phyloP scores from a whole-genome alignment of 352 stramenopile genomes.

The Globisporangium heterothallicum region DNA sequence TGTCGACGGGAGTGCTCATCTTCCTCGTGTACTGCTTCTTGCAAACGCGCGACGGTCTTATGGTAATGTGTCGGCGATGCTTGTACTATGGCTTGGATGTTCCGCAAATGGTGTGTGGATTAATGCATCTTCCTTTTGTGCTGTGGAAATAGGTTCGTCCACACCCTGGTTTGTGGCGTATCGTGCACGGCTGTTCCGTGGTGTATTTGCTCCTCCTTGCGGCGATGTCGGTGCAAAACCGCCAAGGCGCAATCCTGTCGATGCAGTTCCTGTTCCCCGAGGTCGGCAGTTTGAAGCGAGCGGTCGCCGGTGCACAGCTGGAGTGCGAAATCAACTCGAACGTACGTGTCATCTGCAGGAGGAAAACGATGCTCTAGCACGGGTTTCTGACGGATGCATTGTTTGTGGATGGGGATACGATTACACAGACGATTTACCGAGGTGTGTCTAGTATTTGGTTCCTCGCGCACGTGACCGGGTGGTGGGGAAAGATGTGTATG shows the following conservation, averaged over 20 bases:
- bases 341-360: too few species aligned
- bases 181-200: conserved; percentile 76
- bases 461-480: conserved; percentile 76
- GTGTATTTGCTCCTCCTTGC: conserved; percentile 74
- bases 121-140: background rate
- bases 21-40: conserved; percentile 86
- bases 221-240: conserved; percentile 66
- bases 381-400: too few species aligned
- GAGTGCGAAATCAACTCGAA: conserved; percentile 64
- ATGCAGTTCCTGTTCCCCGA: conserved; percentile 78
- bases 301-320: conserved; percentile 18
- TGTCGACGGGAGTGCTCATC: conserved; percentile 62
- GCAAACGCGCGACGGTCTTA: conserved; percentile 71
- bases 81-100: too few species aligned
- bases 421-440: conserved; percentile 50
- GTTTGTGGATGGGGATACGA: conserved; percentile 1
- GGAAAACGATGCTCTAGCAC: too few species aligned
- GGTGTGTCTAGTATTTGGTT: conserved; percentile 84
- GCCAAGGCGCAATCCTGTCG: conserved; percentile 42
- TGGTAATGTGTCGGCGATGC: conserved; percentile 28
- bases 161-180: conserved; percentile 70
- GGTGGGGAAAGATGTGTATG: conserved; percentile 93
- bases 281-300: conserved; percentile 40
- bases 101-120: background rate
- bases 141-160: conserved; percentile 27